These are phyloP conservation scores for Phytophthora crassamura DNA, from an alignment of 352 stramenopile genomes.

Conservation along the genomic window DNA sequence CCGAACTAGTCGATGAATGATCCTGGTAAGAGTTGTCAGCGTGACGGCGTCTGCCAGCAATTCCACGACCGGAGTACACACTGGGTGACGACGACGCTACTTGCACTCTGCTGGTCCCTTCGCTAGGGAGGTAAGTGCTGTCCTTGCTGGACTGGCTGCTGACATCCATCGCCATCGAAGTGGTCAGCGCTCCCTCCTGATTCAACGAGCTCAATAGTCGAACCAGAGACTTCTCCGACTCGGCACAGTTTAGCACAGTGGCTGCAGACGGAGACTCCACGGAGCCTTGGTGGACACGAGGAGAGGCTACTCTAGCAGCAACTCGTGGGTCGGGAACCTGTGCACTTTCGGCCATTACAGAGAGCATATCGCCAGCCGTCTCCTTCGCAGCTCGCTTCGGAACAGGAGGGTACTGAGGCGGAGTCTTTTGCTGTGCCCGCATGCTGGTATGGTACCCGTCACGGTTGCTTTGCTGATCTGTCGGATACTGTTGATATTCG, in stretches of 20 bases:
- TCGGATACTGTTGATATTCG: conserved; percentile 19
- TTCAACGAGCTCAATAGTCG: conserved; percentile 67
- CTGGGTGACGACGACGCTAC: conserved; percentile 8
- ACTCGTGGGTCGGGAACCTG: conserved; percentile 12
- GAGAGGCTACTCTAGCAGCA: conserved; percentile 11
- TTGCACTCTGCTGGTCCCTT: conserved; percentile 28
- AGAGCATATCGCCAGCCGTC: conserved; percentile 16
- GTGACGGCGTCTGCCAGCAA: conserved; percentile 12
- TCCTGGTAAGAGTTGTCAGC: conserved; percentile 22
- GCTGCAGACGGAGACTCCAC: conserved; percentile 58
- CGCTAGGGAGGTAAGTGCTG: conserved; percentile 4
- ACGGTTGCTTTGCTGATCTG: conserved; percentile 10
- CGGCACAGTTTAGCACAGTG: conserved; percentile 66
- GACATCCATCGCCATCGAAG: conserved; percentile 24
- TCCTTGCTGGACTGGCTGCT: conserved; percentile 20
- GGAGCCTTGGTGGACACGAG: conserved; percentile 19
- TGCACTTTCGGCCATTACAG: conserved; percentile 21
- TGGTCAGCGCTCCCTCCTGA: conserved; percentile 38
- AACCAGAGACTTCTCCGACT: conserved; percentile 78
- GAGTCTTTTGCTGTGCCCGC: conserved; percentile 30
- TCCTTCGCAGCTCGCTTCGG: conserved; percentile 72
- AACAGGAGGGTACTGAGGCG: conserved; percentile 9
- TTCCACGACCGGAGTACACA: conserved; percentile 6
- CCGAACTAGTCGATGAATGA: conserved; percentile 27
- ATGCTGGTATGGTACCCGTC: conserved; percentile 17